phyloP scores from a whole-genome alignment of 2,329 filamentous ascomycete species.

The Arthrocladium fulminans region DNA sequence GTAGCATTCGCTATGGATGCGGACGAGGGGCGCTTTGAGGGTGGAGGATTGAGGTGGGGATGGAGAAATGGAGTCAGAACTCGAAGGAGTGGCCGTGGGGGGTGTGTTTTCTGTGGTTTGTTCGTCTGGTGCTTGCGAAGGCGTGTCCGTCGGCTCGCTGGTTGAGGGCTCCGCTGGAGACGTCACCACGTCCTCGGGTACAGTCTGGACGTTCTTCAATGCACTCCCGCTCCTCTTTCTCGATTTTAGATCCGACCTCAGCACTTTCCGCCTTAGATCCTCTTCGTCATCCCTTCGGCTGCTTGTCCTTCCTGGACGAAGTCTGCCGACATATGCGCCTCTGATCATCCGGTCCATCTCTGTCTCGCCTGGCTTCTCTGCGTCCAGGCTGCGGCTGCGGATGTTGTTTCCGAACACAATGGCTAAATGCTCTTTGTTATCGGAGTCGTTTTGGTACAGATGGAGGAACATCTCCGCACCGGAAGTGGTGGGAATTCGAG shows the following conservation, averaged over 20 bases:
- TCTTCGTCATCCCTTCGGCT: constrained; percentile 50
- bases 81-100: constrained; percentile 3
- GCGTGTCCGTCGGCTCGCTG: neutral
- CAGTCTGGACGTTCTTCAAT: constrained; percentile 24
- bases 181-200: constrained; percentile 14
- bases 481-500: constrained; percentile 82
- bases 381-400: constrained; percentile 54
- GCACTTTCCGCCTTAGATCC: constrained; percentile 2
- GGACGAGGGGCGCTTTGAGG: constrained; percentile 59
- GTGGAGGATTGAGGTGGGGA: neutral
- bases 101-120: neutral
- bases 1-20: constrained; percentile 97
- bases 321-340: constrained; percentile 79
- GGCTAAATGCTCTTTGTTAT: constrained; percentile 91
- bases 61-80: neutral
- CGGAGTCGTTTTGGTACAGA: constrained; percentile 83
- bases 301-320: constrained; percentile 75
- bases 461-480: constrained; percentile 97
- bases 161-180: neutral
- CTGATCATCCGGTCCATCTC: constrained; percentile 69
- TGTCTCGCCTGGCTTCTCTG: constrained; percentile 38
- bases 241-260: neutral
- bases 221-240: constrained; percentile 11
- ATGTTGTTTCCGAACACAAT: constrained; percentile 92
- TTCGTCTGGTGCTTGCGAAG: neutral